Conservation (phyloP, 2,329 filamentous ascomycete species). For the Capronia americana region DNA sequence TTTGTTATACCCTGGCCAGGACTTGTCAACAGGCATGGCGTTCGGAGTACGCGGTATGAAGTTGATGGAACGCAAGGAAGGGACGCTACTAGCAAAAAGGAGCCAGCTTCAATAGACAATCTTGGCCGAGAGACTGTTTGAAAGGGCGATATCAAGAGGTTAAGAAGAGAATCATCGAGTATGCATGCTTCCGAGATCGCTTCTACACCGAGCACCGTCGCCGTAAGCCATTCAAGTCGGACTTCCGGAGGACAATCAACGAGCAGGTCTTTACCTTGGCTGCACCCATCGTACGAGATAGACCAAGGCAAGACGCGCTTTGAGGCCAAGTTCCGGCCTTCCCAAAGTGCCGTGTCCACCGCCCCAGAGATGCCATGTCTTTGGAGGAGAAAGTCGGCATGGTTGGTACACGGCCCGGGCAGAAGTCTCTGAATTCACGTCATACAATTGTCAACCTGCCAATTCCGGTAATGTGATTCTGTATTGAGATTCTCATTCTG, state of each 20-base stretch:
- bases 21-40: constrained; percentile 29
- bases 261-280: neutral
- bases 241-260: neutral
- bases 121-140: neutral
- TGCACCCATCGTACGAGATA: neutral
- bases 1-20: constrained; percentile 28
- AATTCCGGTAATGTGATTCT: neutral
- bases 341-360: neutral
- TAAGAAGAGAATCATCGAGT: neutral
- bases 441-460: neutral
- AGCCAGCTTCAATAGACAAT: neutral
- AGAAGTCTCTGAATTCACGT: neutral
- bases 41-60: too few relatives aligned
- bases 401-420: neutral
- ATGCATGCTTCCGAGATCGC: neutral
- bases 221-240: neutral
- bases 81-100: too few relatives aligned
- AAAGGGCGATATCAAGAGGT: neutral
- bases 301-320: neutral
- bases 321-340: neutral
- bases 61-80: too few relatives aligned
- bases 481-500: neutral
- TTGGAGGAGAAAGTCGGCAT: neutral
- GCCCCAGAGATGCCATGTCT: neutral
- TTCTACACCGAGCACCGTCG: neutral